Percentiles rank a stretch among this genome's conserved stretches.
phyloP scores from a whole-genome alignment of 305 asterid species.

The Fraxinus latifolia region DNA sequence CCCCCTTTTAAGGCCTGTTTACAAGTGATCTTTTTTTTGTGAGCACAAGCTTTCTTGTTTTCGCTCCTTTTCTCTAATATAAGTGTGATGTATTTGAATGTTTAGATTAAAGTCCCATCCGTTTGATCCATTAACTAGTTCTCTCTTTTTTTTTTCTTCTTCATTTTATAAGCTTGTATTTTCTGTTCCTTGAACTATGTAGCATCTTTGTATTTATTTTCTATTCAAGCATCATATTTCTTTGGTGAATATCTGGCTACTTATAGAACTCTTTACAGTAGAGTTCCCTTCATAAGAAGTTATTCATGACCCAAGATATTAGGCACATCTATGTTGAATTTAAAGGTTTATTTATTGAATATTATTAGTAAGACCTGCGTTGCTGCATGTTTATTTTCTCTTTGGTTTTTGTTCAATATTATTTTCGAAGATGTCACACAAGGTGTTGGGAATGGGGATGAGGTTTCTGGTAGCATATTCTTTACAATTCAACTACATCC shows the following conservation, averaged over 20 bases:
- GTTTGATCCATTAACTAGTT: background rate
- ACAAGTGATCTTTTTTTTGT: background rate
- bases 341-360: background rate
- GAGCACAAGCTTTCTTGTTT: background rate
- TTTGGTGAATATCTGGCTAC: background rate
- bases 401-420: background rate
- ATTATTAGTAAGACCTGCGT: background rate
- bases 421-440: background rate
- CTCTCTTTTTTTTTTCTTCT: background rate
- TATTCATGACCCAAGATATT: background rate
- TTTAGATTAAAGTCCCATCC: background rate
- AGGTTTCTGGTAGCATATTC: background rate
- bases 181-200: background rate
- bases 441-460: background rate
- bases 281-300: background rate
- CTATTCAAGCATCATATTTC: background rate
- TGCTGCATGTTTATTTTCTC: background rate
- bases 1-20: background rate
- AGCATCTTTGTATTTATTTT: background rate
- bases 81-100: background rate
- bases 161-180: background rate
- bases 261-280: background rate
- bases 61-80: background rate
- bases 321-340: background rate
- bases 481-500: slow-evolving; percentile 12